Evolutionary conservation across 768 basidiomycete species (phyloP), one percentile per base, ranked within the genome.

Genomic region (Lyophyllum atratum): DNA sequence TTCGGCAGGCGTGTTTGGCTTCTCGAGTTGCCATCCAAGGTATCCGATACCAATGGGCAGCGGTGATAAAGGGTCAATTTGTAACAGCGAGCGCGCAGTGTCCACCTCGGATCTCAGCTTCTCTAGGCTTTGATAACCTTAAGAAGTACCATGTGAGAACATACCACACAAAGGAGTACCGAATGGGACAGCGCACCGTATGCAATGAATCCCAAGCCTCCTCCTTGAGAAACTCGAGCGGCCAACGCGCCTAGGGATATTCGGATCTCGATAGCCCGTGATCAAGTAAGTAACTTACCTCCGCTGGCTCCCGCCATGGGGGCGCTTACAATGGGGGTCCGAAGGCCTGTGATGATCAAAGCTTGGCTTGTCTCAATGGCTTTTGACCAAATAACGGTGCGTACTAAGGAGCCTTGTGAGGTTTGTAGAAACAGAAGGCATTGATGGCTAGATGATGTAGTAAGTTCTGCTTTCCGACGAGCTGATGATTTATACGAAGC

Each of bases 121-220:
- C 33, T 81, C 75, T 12, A 74, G 66, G 39, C 72, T 70, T 47
- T 71, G 71, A 66, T 83, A 85, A 14, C 81, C 88, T 86, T 49
- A 53, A 40, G 48, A 53, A 43, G 24, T 39, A 58, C 55, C 48
- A 53, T 54, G 61, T 28, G 29, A 49, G 42, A 28, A 48, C 15
- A 54, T 22, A 19, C 17, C 22, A 37, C 39, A 50, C 37, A 39
- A 50, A 31, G 21, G 29, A n/a, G 43, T 6, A 42, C 63, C 10
- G 61, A 2, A 31, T 49, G 44, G 39, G 21, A 55, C 26, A 26
- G 55, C 68, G 34, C 54, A 85, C 89, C 86, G 70, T 83, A 78
- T n/a, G 83, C 77, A 0, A 92, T 61, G 68, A 93, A 92, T 1
- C 89, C 92, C 54, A 92, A 86, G 15, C 87, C 92, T 21, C 92